Evolutionary conservation across 805 yeast species (phyloP), one percentile per base, ranked within the genome.

Genomic region (Pichia nakasei): DNA sequence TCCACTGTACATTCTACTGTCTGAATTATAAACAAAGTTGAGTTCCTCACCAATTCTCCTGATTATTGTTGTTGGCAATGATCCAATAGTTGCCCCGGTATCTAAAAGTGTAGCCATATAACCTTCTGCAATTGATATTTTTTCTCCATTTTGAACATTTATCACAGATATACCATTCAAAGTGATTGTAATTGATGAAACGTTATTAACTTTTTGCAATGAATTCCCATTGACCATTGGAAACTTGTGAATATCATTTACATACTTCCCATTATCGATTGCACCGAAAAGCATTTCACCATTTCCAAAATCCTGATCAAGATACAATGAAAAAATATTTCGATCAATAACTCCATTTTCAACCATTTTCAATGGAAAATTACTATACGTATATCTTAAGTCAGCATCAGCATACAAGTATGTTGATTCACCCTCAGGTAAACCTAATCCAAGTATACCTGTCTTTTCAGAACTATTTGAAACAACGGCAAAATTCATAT

Each of bases 391-490:
- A 52, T 70, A 72, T 15, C 57, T 46, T 2, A 44, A 39, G n/a
- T 40, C 35, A 15, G 40, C 27, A 24, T 18, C 8, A 17, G 22
- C n/a, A 13, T 22, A 3, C 7, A 34, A 26, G 13, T 37, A 15
- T 1, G 50, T 40, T 1, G 91, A 66, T 61, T 88, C 95, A 42
- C 83, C 68, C 11, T 77, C 82, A 4, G 75, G 64, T 42, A 82
- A 67, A 9, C 93, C 91, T 47, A 85, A 75, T 22, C 89, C 88
- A 35, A 85, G 61, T 22, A 85, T 89, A 43, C 94, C 91, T 44
- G 11, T 32, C 20, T 18, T 3, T 7, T 6, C n/a, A 11, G 9
- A 13, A 11, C 6, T 29, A 29, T 29, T 13, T 12, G 76, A 76
- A 2, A 84, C 93, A 22, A 87, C 76, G 2, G 93, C 96, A 59